A percentile compares a stretch with the other conserved stretches of the same genome.
Conservation (phyloP, 805 yeast species). For the Ogataea pini region DNA sequence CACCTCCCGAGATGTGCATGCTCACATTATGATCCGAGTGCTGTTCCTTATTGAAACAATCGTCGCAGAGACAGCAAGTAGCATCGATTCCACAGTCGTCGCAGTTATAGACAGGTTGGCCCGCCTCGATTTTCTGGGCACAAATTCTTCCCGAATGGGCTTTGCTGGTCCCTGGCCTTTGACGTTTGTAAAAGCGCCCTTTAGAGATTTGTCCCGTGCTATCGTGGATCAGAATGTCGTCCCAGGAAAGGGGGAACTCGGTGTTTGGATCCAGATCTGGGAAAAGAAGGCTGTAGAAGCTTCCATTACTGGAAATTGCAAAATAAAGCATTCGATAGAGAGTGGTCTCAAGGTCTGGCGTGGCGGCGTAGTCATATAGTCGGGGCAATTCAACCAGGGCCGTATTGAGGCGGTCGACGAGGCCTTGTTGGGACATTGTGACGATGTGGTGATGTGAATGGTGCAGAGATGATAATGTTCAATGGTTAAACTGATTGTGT, state of each 20-base stretch:
- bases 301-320: conserved; percentile 19
- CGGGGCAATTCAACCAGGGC: conserved; percentile 17
- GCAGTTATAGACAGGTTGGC: conserved; percentile 73
- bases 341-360: conserved; percentile 21
- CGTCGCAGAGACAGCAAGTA: conserved; percentile 73
- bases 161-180: conserved; percentile 22
- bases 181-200: conserved; percentile 26
- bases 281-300: conserved; percentile 18
- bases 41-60: conserved; percentile 70
- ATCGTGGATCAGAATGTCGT: conserved; percentile 21
- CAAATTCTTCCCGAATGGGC: conserved; percentile 66
- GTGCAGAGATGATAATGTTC: background rate
- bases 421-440: too few relatives aligned
- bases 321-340: conserved; percentile 20
- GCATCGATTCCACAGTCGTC: conserved; percentile 75
- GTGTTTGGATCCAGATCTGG: conserved; percentile 18
- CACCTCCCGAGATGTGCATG: conserved; percentile 49
- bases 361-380: conserved; percentile 18
- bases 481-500: too few relatives aligned
- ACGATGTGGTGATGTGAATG: too few relatives aligned
- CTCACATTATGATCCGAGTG: conserved; percentile 67
- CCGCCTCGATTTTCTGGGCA: conserved; percentile 58
- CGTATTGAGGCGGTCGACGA: conserved; percentile 5
- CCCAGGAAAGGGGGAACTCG: conserved; percentile 29
- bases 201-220: conserved; percentile 10